A percentile compares a stretch with the other conserved stretches of the same genome.
phyloP scores from a whole-genome alignment of 1,139 yeast species.

The Diutina mesorugosa region DNA sequence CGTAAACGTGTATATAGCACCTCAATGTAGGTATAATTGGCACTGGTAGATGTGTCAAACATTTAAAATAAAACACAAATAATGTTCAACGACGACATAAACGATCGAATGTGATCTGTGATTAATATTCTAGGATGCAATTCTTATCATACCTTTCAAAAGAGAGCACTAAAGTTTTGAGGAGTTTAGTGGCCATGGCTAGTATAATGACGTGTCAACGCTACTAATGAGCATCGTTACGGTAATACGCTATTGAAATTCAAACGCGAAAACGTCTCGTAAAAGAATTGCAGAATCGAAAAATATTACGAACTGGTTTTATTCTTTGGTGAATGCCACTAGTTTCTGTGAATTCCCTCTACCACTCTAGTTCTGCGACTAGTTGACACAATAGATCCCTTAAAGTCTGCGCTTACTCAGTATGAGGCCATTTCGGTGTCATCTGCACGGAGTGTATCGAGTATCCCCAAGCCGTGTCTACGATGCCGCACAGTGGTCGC shows the following conservation, averaged over 20 bases:
- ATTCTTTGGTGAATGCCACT: not conserved
- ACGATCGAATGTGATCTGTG: not conserved
- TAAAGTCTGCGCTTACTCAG: not conserved
- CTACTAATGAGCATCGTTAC: not conserved
- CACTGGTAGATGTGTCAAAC: not conserved
- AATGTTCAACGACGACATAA: not conserved
- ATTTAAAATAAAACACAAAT: not conserved
- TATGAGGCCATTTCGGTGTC: not conserved
- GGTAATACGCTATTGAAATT: too few relatives aligned
- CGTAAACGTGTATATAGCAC: not conserved
- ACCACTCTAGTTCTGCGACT: not conserved
- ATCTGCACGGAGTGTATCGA: not conserved
- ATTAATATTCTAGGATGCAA: too few relatives aligned
- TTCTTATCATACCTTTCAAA: not conserved
- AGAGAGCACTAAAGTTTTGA: too few relatives aligned
- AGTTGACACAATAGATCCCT: not conserved
- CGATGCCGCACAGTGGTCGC: not conserved
- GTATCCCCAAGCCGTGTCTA: not conserved
- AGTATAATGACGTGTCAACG: not conserved
- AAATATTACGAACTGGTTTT: too few relatives aligned
- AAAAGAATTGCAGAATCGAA: too few relatives aligned
- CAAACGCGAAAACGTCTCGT: too few relatives aligned
- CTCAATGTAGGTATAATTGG: not conserved
- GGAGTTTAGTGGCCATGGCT: too few relatives aligned
- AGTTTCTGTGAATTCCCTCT: not conserved